Evolutionary conservation across 1,139 yeast species (phyloP), one percentile per base, ranked within the genome.

Genomic region (Geotrichum carabidarum): DNA sequence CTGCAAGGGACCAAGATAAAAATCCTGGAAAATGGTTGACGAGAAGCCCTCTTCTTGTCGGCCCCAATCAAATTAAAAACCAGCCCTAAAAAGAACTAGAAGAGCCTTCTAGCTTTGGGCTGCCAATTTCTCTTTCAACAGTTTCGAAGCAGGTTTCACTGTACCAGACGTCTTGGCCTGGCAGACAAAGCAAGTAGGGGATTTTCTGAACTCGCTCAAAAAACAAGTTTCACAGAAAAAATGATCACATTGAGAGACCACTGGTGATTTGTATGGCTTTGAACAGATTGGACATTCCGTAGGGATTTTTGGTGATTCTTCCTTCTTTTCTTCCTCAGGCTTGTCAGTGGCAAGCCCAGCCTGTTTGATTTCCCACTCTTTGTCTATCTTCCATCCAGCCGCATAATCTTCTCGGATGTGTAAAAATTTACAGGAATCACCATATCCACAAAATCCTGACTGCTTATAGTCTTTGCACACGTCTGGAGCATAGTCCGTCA

Each of bases 381-480:
- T 78, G 18, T 77, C 79, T 1, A 83, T 69, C 57, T 86, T 83
- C 79, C 84, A 83, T 22, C 84, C 86, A 42, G 84, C 84, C 59
- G 79, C 82, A 70, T 86, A 86, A 67, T 90, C 96, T 61, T 88
- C 96, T 67, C 99, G 73, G 11, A 87, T 80, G 67, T 94, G 99
- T 34, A 93, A 70, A 68, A 94, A 94, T 72, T 93, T 94, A 73
- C 99, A 94, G n/a, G 95, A 85, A 65, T 94, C 99, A 8, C 99
- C 99, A 67, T 85, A 94, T 5, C 98, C 98, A 75, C 99, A 94
- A 66, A 83, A 91, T 0, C 99, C 99, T 0, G 95, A 91, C 62
- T 86, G 89, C 58, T 83, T 80, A 69, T 80, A 94, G 68, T 94
- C 98, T 65, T 93, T 94, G 67, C 99, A 94, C 2, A 94, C 85